A percentile compares a stretch with the other conserved stretches of the same genome.
Evolutionary conservation across 2,329 filamentous ascomycete species (phyloP).

Genomic region (Trichoderma aggressivum): DNA sequence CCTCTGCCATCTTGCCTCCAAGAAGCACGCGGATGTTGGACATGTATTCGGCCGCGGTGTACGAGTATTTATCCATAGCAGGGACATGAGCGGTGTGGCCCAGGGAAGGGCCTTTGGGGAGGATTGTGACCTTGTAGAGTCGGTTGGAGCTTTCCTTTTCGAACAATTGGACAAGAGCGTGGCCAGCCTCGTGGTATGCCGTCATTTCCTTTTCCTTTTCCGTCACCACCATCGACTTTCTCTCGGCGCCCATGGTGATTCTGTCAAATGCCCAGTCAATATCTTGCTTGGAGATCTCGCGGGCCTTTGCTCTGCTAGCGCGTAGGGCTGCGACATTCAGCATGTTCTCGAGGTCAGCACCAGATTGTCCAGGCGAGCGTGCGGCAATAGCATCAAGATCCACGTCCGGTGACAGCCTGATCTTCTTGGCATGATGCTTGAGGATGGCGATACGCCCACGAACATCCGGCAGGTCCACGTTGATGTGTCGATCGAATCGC

Average conservation of each 20-base stretch:
- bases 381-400: constrained; percentile 81
- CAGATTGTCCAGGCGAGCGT: constrained; percentile 87
- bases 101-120: constrained; percentile 81
- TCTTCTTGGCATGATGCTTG: constrained; percentile 88
- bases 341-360: constrained; percentile 93
- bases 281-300: constrained; percentile 71
- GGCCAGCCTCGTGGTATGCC: constrained; percentile 94
- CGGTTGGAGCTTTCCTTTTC: constrained; percentile 67
- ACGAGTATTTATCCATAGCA: constrained; percentile 88
- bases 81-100: constrained; percentile 86
- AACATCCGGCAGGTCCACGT: constrained; percentile 86
- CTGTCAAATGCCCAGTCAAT: constrained; percentile 98
- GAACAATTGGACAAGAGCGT: constrained; percentile 85
- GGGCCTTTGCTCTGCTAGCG: constrained; percentile 82
- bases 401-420: constrained; percentile 75
- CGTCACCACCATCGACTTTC: constrained; percentile 82
- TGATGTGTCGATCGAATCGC: constrained; percentile 90
- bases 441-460: constrained; percentile 89
- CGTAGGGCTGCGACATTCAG: constrained; percentile 94
- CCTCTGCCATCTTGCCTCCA: constrained; percentile 85
- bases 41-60: constrained; percentile 79
- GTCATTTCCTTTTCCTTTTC: constrained; percentile 93
- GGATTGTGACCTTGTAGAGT: constrained; percentile 95
- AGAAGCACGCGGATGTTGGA: constrained; percentile 76
- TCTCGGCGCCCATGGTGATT: constrained; percentile 94